Evolutionary conservation across 2,329 filamentous ascomycete species (phyloP), one percentile per base, ranked within the genome.

Genomic region (Amauroascus niger): DNA sequence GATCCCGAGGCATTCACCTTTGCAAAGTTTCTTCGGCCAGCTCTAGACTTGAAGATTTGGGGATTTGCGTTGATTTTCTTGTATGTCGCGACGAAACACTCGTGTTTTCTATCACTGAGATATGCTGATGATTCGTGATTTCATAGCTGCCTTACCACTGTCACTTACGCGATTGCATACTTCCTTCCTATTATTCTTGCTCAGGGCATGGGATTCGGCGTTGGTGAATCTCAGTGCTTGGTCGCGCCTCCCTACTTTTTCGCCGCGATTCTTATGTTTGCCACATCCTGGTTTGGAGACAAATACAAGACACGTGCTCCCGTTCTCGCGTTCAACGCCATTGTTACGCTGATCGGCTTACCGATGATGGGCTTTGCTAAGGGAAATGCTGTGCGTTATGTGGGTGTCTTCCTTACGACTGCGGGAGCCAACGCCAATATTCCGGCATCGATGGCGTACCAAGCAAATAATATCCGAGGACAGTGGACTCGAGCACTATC

Each of bases 401-500:
- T 87, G 57, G 86, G 86, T 52, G 78, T 88, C 54, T 90, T 90
- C 71, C 71, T 90, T 46, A 78, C 81, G n/a, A 84, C 85, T 0
- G 84, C 85, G 0, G 87, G 86, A 6, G 82, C 83, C 58, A 89
- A 89, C 68, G 79, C 83, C 59, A 93, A 93, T 65, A 76, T 91
- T 3, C 88, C 88, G 0, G 76, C 81, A 1, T 75, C 81, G 44
- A 81, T 94, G 73, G 79, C 86, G 0, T 93, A 88, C 71, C 87
- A 91, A 71, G 86, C 87, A 40, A 93, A 91, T 71, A 94, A 94
- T 69, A 84, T 94, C 63, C 82, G 86, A 51, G 88, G 87, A 0
- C 87, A 93, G 71, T 94, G 87, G 87, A 94, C 91, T 73, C 81
- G 88, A 46, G 87, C 87, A 0, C 83, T 93, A 60, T 84, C 81